Base-by-base conservation (phyloP, 306 rosid species). In the Delonix regia region DNA sequence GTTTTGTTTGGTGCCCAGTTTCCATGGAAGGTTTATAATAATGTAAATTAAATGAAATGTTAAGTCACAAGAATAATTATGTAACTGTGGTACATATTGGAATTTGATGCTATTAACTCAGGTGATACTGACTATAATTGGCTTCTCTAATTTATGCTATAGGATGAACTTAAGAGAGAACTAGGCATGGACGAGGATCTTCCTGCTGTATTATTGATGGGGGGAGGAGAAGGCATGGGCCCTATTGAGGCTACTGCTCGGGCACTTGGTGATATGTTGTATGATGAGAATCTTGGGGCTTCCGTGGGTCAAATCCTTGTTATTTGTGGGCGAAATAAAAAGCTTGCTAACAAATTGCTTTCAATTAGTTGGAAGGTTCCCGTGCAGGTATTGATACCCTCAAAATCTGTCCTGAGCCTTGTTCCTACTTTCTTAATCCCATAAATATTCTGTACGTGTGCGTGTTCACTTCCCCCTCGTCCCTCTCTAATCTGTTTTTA, bases 221-320 rank as follows among this genome's bases (percentile, higher is more conserved):
- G 99, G 41, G 99, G 99, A 69, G 99, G 99, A 75, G 99, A 96
- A 91, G 99, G 99, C 60, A 96, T 96, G 99, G 99, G 99, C 70
- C 99, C 99, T 33, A 96, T 96, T 59, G 99, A 96, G 86, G 90
- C 99, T 45, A 96, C 99, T 60, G 97, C 98, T 57, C 87, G 87
- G 80, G 99, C 98, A 75, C 98, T 96, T 25, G 95, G 91, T 25
- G 84, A 92, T 68, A 69, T 84, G 27, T 85, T 96, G 61, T 75
- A 89, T 1, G 93, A 96, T 6, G 94, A 93, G 73, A 86, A 73
- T 79, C 68, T 76, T 42, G 99, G 91, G 47, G 86, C 78, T 80
- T 93, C 98, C n/a, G 33, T 71, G 7, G 99, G 99, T 42, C 99
- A 96, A 80, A 75, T 96, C 56, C 98, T 96, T 61, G 94, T 96